Evolutionary conservation across 2,329 filamentous ascomycete genomes (phyloP).

Genomic region (Ophiostoma populinum): DNA sequence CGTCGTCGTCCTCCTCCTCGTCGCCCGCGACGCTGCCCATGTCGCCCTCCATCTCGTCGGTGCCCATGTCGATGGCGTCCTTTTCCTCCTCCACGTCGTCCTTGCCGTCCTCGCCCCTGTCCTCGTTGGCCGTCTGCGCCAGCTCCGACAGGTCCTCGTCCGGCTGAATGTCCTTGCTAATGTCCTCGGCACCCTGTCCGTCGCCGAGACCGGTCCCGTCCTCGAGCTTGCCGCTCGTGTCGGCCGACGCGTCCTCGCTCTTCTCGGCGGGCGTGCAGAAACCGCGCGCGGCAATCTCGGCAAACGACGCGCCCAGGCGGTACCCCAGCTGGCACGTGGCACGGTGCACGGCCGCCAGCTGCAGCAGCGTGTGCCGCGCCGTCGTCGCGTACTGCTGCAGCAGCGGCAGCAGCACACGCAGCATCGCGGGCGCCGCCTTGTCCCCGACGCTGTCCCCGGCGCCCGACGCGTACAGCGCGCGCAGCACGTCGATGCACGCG

Average conservation of each 20-base stretch:
- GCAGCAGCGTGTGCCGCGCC: constrained; percentile 37
- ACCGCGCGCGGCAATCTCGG: constrained; percentile 62
- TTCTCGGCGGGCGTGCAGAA: constrained; percentile 86
- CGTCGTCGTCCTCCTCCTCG: constrained; percentile 44
- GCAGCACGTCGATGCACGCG: constrained; percentile 21
- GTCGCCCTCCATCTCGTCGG: constrained; percentile 81
- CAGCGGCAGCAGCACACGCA: constrained; percentile 50
- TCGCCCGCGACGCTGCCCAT: constrained; percentile 47
- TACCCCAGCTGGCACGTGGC: constrained; percentile 59
- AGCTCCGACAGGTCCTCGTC: constrained; percentile 88
- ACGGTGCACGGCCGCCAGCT: constrained; percentile 47
- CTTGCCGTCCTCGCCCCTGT: constrained; percentile 37
- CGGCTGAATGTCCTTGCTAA: constrained; percentile 88
- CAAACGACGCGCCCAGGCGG: constrained; percentile 59
- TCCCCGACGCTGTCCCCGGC: constrained; percentile 7
- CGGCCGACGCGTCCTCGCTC: constrained; percentile 29
- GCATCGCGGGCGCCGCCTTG: constrained; percentile 24
- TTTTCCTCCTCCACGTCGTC: constrained; percentile 62
- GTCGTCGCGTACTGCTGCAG: constrained; percentile 53
- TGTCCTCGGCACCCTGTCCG: constrained; percentile 88
- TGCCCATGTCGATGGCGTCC: constrained; percentile 81
- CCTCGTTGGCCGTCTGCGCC: constrained; percentile 64
- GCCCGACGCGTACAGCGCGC: constrained; percentile 4
- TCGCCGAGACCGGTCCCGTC: constrained; percentile 86
- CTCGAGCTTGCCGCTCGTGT: constrained; percentile 56